Evolutionary conservation across 192 early-diverging fungal genomes (phyloP), one percentile per base, ranked within the genome.

Genomic region (Coemansia sp.): DNA sequence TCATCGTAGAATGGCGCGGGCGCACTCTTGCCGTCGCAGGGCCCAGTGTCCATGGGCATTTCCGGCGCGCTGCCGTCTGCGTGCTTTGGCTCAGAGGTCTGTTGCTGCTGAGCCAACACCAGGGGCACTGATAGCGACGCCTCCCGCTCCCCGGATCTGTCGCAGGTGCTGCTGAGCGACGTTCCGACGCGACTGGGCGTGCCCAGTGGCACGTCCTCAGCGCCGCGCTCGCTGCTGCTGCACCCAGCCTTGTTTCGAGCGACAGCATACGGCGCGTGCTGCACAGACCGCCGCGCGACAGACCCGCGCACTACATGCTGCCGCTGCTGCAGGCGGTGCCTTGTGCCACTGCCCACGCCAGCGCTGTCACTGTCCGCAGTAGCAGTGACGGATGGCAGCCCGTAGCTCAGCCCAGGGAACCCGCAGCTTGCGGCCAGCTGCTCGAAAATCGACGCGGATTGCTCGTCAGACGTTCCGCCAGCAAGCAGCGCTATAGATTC

Each of bases 121-220:
- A 65, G 50, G 9, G 69, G 62, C 4, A 65, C 48, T 17, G 69
- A 65, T 14, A 62, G 69, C 6, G 69, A 65, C 2, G 40, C 35
- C 18, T 44, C 40, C 0, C 50, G 54, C 44, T 42, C 45, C 37
- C 54, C 28, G 7, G 45, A 23, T 11, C 18, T 19, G 23, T 51
- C 51, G 50, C 54, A 31, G 17, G 12, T 29, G 47, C 49, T 45
- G 30, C 49, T 42, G 10, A 51, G 49, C 38, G 49, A 51, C 14
- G 49, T 42, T 12, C 49, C 23, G 19, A 17, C 33, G 16, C 38
- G 44, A 7, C 38, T 16, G 2, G 38, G 29, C 12, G 23, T 3
- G 14, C 21, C 14, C 12, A n/a, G 26, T 8, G 12, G 27, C 5
- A 13, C 31, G 3, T 12, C 10, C 6, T 51, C 31, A 13, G 23